A percentile compares a stretch with the other conserved stretches of the same genome.
These are phyloP conservation scores for Rhizophora apiculata DNA, from an alignment of 345 rosid species.

Conservation along the genomic window DNA sequence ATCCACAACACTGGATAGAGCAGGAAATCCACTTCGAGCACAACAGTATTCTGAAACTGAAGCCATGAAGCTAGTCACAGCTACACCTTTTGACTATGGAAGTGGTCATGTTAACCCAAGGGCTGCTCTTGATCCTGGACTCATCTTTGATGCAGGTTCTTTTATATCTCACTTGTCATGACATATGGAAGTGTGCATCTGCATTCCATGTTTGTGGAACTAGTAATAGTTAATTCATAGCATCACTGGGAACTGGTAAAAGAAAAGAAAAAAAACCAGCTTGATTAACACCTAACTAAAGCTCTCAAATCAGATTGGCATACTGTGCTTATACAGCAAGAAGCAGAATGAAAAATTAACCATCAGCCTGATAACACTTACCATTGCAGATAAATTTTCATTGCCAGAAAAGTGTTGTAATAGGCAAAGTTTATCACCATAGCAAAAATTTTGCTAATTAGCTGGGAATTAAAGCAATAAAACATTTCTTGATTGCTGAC, in stretches of 20 bases:
- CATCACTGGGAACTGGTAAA: too few relatives aligned
- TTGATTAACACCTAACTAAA: too few relatives aligned
- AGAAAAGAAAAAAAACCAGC: too few relatives aligned
- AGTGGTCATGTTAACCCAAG: slow-evolving; percentile 95
- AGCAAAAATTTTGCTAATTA: not conserved
- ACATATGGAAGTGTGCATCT: not conserved
- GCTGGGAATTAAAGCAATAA: not conserved
- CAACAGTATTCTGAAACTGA: slow-evolving; percentile 86
- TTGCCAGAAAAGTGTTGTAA: too few relatives aligned
- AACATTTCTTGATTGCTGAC: not conserved
- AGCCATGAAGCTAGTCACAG: slow-evolving; percentile 63
- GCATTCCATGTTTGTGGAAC: too few relatives aligned
- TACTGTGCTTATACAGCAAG: too few relatives aligned
- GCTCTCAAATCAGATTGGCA: too few relatives aligned
- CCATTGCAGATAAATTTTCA: too few relatives aligned
- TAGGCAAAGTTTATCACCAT: too few relatives aligned
- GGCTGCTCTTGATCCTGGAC: slow-evolving; percentile 97
- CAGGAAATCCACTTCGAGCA: slow-evolving; percentile 91
- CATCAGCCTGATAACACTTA: too few relatives aligned
- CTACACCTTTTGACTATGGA: slow-evolving; percentile 96
- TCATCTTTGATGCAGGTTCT: slow-evolving; percentile 86
- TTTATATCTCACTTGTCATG: not conserved
- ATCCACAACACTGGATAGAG: slow-evolving; percentile 72
- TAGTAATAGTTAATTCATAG: too few relatives aligned
- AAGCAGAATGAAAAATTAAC: too few relatives aligned